Percentiles rank a stretch among this genome's conserved stretches.
phyloP scores from a whole-genome alignment of 257 asterid genomes.

The Coffea eugenioides region DNA sequence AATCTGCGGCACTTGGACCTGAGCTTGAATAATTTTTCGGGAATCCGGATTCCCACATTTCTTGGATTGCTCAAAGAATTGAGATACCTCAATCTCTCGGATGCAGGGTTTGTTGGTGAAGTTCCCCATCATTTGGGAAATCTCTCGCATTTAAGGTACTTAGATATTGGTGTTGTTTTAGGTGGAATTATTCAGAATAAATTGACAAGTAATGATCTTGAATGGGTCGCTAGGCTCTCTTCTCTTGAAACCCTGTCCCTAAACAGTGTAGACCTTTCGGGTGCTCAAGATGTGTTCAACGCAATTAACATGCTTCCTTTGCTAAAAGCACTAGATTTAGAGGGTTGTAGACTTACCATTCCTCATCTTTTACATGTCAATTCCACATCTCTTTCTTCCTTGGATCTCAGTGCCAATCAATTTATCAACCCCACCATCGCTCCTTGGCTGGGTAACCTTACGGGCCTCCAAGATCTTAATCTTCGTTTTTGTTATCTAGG shows the following conservation, averaged over 20 bases:
- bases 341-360: not conserved
- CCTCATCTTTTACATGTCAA: constrained; percentile 11
- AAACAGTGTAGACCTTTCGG: not conserved
- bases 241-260: constrained; percentile 13
- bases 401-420: not conserved
- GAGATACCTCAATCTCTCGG: too few relatives aligned
- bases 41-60: too few relatives aligned
- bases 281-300: not conserved
- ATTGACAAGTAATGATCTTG: constrained; percentile 5
- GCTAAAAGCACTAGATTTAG: not conserved
- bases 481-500: not conserved
- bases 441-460: constrained; percentile 3
- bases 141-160: constrained; percentile 13
- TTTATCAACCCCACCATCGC: not conserved
- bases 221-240: constrained; percentile 10
- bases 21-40: too few relatives aligned
- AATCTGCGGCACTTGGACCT: too few relatives aligned
- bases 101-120: not conserved
- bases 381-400: constrained; percentile 11
- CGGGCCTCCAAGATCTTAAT: not conserved
- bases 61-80: too few relatives aligned
- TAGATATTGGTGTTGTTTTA: constrained; percentile 1
- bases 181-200: not conserved
- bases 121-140: constrained; percentile 24
- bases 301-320: constrained; percentile 16